Conservation (phyloP, 1,284 basidiomycete species). For the Athelia psychrophila region DNA sequence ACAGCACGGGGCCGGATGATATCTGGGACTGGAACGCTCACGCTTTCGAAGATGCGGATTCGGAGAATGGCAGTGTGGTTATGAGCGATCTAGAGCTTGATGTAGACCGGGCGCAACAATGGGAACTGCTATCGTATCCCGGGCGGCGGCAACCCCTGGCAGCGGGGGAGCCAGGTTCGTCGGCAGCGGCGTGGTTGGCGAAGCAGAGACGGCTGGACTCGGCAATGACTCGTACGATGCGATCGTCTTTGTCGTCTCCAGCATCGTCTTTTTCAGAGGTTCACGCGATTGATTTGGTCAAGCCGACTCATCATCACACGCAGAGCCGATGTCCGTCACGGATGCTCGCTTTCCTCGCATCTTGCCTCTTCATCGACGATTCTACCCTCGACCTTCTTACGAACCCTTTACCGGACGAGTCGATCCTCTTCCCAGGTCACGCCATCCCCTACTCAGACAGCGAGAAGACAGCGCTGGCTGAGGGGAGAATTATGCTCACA, state of each 20-base stretch:
- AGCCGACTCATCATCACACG: not conserved
- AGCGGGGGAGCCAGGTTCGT: not conserved
- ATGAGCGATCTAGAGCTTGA: not conserved
- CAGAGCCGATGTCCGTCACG: not conserved
- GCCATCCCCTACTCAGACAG: no score
- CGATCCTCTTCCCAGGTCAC: constrained; percentile 28
- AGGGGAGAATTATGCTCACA: no score
- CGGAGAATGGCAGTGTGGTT: constrained; percentile 6
- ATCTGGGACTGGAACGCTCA: constrained; percentile 23
- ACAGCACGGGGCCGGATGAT: constrained; percentile 14
- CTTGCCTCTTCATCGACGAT: constrained; percentile 31
- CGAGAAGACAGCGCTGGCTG: no score
- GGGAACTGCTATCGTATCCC: not conserved
- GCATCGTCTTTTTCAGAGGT: not conserved
- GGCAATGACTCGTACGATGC: no score
- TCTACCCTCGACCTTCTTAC: constrained; percentile 29
- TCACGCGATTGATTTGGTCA: not conserved
- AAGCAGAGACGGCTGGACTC: constrained; percentile 1
- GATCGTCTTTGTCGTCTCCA: not conserved
- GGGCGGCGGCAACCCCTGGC: constrained; percentile 1
- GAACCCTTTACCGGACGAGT: constrained; percentile 21
- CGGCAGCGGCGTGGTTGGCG: not conserved
- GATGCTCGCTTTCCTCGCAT: constrained; percentile 29
- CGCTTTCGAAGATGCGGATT: not conserved
- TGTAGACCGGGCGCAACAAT: not conserved